Evolutionary conservation across 352 stramenopile species (phyloP), one percentile per base, ranked within the genome.

Genomic region (Phytopythium oedochilum): DNA sequence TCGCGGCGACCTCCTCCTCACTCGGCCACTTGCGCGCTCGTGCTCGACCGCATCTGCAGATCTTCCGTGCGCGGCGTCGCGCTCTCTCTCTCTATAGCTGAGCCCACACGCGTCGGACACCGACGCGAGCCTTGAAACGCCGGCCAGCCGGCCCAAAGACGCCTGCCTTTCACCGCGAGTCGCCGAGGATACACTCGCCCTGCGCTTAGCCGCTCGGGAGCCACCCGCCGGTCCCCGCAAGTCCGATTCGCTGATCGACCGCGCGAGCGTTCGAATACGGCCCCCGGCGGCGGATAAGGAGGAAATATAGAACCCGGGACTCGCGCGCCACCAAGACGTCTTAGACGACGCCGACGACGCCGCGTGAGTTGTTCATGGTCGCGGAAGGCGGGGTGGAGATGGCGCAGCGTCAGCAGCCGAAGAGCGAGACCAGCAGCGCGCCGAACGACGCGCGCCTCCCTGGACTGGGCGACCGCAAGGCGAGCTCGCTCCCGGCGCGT

Each of bases 41-140:
- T 44, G 48, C 57, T 49, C 61, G 60, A 49, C 52, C 50, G 56
- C 55, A 62, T 68, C 66, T 56, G 56, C 55, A 62, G 71, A 69
- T 56, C 68, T 72, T 68, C 42, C 14, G 53, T 35, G 28, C 60
- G 47, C 53, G 38, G 38, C 32, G 10, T 15, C 32, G 32, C 17
- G 35, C 35, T 17, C 15, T 17, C 15, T 2, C 4, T 6, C 35
- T 11, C 35, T n/a, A n/a, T n/a, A n/a, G n/a, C n/a, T n/a, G n/a
- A n/a, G n/a, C n/a, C n/a, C n/a, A n/a, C n/a, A n/a, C n/a, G n/a
- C 35, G 10, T 36, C 29, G 29, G 5, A 32, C 29, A 32, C 9
- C 29, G 5, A 10, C 29, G 29, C 29, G 29, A 10, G 29, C 29
- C 9, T 32, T 9, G 5, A 32, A 32, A 32, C 29, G 9, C 29